Percentiles rank a stretch among this genome's conserved stretches.
These are phyloP conservation scores for Zelopaecilomyces penicillatus DNA, from an alignment of 2,329 filamentous ascomycete genomes.

Conservation along the genomic window DNA sequence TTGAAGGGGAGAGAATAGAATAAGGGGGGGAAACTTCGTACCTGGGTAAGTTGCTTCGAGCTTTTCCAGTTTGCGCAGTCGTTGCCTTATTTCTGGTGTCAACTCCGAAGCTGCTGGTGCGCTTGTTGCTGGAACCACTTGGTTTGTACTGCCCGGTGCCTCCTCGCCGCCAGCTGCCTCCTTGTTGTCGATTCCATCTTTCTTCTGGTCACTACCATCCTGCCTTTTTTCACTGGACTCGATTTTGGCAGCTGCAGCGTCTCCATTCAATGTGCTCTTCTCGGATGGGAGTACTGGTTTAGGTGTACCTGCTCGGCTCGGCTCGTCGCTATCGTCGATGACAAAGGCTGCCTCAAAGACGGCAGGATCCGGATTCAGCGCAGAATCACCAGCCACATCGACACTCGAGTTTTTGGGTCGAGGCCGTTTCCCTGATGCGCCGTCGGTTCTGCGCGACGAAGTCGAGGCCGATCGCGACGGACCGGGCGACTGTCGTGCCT, in stretches of 20 bases:
- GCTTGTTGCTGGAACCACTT: slow-evolving; percentile 1
- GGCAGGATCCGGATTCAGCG: slow-evolving; percentile 64
- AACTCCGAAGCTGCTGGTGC: slow-evolving; percentile 41
- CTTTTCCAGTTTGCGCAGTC: slow-evolving; percentile 80
- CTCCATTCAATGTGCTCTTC: slow-evolving; percentile 20
- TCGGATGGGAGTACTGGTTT: slow-evolving; percentile 29
- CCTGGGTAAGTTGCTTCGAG: slow-evolving; percentile 81
- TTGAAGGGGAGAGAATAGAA: not conserved
- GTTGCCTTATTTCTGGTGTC: slow-evolving; percentile 64
- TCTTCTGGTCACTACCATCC: slow-evolving; percentile 14
- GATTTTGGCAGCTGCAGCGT: slow-evolving; percentile 10
- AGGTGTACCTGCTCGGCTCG: slow-evolving; percentile 54
- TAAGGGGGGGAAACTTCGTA: slow-evolving; percentile 27
- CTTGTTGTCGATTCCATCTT: slow-evolving; percentile 11
- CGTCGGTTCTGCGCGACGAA: slow-evolving; percentile 34
- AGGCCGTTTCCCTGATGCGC: slow-evolving; percentile 16
- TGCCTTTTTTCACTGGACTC: slow-evolving; percentile 16
- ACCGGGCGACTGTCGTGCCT: slow-evolving; percentile 36
- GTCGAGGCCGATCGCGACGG: slow-evolving; percentile 30
- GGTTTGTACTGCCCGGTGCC: slow-evolving; percentile 3
- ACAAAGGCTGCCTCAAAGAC: slow-evolving; percentile 83
- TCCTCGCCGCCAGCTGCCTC: slow-evolving; percentile 9
- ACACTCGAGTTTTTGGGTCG: slow-evolving; percentile 33
- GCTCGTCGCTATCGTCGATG: slow-evolving; percentile 72
- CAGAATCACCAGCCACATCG: slow-evolving; percentile 30